Percentiles rank a stretch among this genome's conserved stretches.
phyloP scores from a whole-genome alignment of 2,329 filamentous ascomycete species.

The Corynespora cassiicola region DNA sequence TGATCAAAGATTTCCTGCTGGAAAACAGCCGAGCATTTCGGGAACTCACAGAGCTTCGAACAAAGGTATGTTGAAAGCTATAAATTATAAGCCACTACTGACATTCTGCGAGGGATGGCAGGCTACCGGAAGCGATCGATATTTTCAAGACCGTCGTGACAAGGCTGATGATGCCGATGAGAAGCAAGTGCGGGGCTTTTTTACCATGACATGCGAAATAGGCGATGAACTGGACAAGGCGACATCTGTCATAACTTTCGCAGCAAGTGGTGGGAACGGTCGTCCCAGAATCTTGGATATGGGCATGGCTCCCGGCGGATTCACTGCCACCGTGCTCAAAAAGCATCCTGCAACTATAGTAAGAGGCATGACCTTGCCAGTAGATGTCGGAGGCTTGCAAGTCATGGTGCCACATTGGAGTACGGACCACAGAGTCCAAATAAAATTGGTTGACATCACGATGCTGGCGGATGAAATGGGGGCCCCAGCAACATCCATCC shows the following conservation, averaged over 20 bases:
- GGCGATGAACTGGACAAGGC: constrained; percentile 49
- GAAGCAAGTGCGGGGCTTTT: constrained; percentile 40
- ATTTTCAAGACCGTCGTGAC: constrained; percentile 51
- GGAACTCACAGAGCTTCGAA: constrained; percentile 6
- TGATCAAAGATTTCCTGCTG: constrained; percentile 8
- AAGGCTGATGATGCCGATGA: constrained; percentile 42
- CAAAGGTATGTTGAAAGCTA: constrained; percentile 6
- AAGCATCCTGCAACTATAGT: constrained; percentile 44
- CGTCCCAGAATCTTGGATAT: constrained; percentile 55
- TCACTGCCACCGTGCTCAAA: constrained; percentile 47
- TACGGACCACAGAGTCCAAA: constrained; percentile 2
- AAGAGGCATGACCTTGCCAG: constrained; percentile 52
- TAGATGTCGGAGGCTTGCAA: constrained; percentile 49
- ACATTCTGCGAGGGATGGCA: constrained; percentile 52
- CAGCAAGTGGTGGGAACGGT: not conserved
- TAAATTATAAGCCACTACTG: too few relatives aligned
- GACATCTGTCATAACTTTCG: constrained; percentile 41
- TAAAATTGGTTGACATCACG: constrained; percentile 55
- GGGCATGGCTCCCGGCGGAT: constrained; percentile 64
- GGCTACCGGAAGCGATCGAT: constrained; percentile 50
- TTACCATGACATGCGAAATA: constrained; percentile 53
- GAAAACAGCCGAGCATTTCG: constrained; percentile 3
- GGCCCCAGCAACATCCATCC: constrained; percentile 11
- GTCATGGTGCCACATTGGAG: constrained; percentile 9
- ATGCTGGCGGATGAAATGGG: constrained; percentile 55